Evolutionary conservation across 75 land plant genomes (phyloP).

Genomic region (Cryptomeria japonica): DNA sequence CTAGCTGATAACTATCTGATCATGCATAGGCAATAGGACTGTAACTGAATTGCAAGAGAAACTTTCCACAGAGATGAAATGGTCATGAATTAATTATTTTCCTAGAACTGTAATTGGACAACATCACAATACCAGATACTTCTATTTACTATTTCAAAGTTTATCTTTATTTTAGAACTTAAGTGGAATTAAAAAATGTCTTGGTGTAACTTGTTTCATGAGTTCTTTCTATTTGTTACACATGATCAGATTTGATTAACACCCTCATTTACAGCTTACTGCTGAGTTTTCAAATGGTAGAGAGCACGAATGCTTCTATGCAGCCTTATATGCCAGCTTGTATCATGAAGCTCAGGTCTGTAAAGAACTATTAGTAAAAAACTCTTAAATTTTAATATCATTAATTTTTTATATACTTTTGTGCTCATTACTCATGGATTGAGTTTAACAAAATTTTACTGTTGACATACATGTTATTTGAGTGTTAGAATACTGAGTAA

Average conservation of each 20-base stretch:
- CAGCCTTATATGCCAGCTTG: constrained; percentile 82
- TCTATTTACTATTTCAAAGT: background rate
- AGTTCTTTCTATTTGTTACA: background rate
- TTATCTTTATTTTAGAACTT: background rate
- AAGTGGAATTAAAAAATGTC: background rate
- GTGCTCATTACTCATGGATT: constrained; percentile 8
- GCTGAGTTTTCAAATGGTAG: constrained; percentile 34
- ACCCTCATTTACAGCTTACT: constrained; percentile 39
- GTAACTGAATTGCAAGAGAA: background rate
- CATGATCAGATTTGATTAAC: background rate
- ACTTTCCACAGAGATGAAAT: background rate
- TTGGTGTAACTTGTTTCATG: background rate
- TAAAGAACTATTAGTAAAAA: background rate
- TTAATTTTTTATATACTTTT: background rate
- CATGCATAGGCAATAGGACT: background rate
- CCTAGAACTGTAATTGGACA: background rate
- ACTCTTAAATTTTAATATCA: background rate
- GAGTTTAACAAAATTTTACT: background rate
- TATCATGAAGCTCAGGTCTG: constrained; percentile 82
- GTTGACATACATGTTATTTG: background rate
- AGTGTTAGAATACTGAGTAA: background rate
- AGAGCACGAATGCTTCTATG: constrained; percentile 75
- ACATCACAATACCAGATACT: background rate
- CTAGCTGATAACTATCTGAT: background rate
- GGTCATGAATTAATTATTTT: background rate